phyloP scores from a whole-genome alignment of 1,139 yeast genomes.

The Saccharomyces pastorianus region DNA sequence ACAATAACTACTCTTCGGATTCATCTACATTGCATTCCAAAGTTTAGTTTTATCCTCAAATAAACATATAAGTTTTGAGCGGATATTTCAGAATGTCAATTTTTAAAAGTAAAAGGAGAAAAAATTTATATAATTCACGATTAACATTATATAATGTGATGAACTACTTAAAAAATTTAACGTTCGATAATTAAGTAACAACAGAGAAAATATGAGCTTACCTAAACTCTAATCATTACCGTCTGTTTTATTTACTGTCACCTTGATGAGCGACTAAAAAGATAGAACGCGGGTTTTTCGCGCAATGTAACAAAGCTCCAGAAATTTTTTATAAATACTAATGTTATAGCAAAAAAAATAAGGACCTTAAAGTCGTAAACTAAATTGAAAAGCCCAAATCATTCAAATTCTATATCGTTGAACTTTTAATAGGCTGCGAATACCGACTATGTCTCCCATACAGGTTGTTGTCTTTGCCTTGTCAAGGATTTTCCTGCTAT shows the following conservation, averaged over 20 bases:
- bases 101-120: neutral
- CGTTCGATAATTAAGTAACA: neutral
- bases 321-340: neutral
- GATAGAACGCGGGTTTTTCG: neutral
- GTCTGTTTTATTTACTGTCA: neutral
- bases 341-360: neutral
- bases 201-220: too few relatives aligned
- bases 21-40: conserved; percentile 14
- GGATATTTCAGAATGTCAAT: neutral
- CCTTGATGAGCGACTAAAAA: neutral
- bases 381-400: neutral
- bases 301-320: neutral
- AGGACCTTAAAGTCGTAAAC: neutral
- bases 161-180: too few relatives aligned
- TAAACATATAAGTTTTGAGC: neutral
- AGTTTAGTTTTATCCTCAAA: conserved; percentile 2
- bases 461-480: conserved; percentile 10
- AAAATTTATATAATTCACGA: too few relatives aligned
- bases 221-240: neutral
- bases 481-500: conserved; percentile 11
- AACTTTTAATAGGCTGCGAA: neutral
- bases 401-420: neutral
- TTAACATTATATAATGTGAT: neutral
- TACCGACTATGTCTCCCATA: conserved; percentile 4
- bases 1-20: conserved; percentile 12